Percentiles rank a stretch among this genome's conserved stretches.
These are phyloP conservation scores for Flaveria sonorensis DNA, from an alignment of 129 eudicot genomes.

Conservation along the genomic window DNA sequence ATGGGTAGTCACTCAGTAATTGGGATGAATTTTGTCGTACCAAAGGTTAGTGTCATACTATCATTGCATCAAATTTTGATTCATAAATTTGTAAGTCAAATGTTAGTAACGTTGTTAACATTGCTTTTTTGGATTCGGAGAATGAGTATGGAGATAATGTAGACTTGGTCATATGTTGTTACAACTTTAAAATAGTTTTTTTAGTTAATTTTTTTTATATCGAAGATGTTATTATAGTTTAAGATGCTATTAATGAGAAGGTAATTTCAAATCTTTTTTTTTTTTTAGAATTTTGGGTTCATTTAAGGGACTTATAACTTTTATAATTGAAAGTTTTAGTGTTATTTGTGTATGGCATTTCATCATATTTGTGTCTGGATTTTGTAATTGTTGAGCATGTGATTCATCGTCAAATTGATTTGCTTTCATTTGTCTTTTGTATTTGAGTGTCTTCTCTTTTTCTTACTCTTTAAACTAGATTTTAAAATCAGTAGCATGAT, in stretches of 20 bases:
- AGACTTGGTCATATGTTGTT: too few relatives aligned
- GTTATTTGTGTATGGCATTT: constrained; percentile 49
- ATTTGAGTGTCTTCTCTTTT: too few relatives aligned
- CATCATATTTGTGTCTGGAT: constrained; percentile 74
- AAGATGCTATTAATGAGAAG: constrained; percentile 99
- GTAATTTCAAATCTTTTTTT: constrained; percentile 22
- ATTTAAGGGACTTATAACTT: constrained; percentile 9
- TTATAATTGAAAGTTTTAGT: constrained; percentile 24
- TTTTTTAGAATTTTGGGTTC: background rate
- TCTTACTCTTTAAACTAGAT: background rate
- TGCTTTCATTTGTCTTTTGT: too few relatives aligned
- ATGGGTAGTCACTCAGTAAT: too few relatives aligned
- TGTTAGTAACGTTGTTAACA: too few relatives aligned
- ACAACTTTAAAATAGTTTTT: too few relatives aligned
- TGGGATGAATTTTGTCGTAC: too few relatives aligned
- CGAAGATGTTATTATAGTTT: constrained; percentile 94
- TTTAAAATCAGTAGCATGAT: background rate
- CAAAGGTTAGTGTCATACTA: too few relatives aligned
- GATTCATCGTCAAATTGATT: constrained; percentile 1
- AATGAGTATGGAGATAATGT: too few relatives aligned
- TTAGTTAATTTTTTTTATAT: constrained; percentile 32
- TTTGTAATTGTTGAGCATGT: constrained; percentile 71
- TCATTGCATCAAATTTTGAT: too few relatives aligned
- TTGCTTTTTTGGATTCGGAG: too few relatives aligned
- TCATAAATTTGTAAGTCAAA: too few relatives aligned